Conservation (phyloP, 352 stramenopile species). For the Globisporangium polare region DNA sequence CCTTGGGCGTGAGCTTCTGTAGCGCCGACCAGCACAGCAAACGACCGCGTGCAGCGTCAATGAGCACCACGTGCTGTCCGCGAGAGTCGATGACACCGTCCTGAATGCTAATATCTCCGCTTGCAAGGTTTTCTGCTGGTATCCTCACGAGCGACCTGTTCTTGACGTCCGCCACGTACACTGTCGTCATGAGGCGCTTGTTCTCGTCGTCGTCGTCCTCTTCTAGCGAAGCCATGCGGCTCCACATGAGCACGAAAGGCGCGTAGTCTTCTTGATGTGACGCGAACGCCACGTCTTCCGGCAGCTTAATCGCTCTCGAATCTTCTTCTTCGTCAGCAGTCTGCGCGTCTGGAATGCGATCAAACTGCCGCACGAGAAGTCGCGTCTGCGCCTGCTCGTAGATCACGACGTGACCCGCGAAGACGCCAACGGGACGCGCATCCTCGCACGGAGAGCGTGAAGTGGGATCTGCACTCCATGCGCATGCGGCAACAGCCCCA, state of each 20-base stretch:
- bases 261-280: not conserved
- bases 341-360: not conserved
- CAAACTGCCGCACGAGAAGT: not conserved
- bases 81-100: not conserved
- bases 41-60: not conserved
- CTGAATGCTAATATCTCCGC: not conserved
- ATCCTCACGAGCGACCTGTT: not conserved
- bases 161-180: not conserved
- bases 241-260: constrained; percentile 10
- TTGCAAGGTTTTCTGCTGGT: not conserved
- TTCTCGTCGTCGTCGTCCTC: not conserved
- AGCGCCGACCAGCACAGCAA: constrained; percentile 3
- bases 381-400: not conserved
- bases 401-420: not conserved
- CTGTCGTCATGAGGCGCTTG: not conserved
- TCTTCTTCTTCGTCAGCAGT: not conserved
- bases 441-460: not conserved
- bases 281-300: not conserved
- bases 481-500: not conserved
- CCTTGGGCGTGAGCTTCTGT: not conserved
- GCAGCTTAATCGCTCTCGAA: not conserved
- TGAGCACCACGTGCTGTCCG: not conserved
- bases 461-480: not conserved
- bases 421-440: not conserved
- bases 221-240: not conserved